A percentile compares a stretch with the other conserved stretches of the same genome.
Evolutionary conservation across 169 alveolate species (phyloP).

Genomic region (Plasmodium berghei): DNA sequence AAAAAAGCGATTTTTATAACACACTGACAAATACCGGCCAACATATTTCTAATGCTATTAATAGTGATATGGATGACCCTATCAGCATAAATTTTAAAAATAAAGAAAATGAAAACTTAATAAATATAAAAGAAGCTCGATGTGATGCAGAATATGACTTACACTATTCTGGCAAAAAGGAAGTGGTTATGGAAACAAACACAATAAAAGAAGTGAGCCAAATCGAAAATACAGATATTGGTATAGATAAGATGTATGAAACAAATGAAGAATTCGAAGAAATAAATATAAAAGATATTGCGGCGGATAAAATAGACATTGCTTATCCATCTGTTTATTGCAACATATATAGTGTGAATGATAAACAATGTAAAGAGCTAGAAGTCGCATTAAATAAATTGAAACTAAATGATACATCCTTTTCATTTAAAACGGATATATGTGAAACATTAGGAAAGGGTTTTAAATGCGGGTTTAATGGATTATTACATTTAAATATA

Average conservation of each 20-base stretch:
- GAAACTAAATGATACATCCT: constrained; percentile 92
- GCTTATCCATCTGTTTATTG: constrained; percentile 92
- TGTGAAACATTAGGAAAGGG: constrained; percentile 94
- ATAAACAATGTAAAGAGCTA: constrained; percentile 79
- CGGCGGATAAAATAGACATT: constrained; percentile 69
- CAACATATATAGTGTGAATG: constrained; percentile 93
- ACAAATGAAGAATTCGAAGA: background rate
- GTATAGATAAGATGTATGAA: background rate
- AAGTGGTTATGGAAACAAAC: background rate
- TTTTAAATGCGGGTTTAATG: constrained; percentile 95
- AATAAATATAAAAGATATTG: constrained; percentile 33
- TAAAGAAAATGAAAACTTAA: background rate
- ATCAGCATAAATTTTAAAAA: background rate
- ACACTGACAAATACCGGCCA: background rate
- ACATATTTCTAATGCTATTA: background rate
- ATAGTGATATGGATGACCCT: background rate
- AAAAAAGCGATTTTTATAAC: background rate
- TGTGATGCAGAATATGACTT: background rate
- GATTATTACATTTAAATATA: constrained; percentile 95
- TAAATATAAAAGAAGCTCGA: background rate
- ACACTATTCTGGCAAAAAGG: background rate
- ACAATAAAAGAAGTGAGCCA: background rate
- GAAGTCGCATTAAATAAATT: constrained; percentile 89
- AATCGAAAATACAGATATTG: constrained; percentile 1
- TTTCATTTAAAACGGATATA: constrained; percentile 87